Base-by-base conservation (phyloP, 2,329 filamentous ascomycete genomes). In the Aspergillus luchuensis region DNA sequence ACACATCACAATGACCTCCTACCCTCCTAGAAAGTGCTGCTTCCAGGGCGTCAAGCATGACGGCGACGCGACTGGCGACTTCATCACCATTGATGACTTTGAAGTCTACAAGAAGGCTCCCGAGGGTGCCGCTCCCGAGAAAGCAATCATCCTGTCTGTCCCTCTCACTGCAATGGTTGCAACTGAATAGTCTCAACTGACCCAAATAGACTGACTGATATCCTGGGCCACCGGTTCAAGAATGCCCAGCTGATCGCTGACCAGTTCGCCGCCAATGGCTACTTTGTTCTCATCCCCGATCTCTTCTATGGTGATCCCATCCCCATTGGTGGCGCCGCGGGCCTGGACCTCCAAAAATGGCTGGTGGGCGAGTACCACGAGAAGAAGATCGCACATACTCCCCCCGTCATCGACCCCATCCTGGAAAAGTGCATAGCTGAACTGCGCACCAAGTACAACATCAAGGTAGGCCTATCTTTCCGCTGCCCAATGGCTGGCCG, bases 181-280 rank as follows among this genome's bases (percentile, higher is more conserved):
- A 49, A 23, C 10, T 15, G 15, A 7, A 30, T 48, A 15, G 45
- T 15, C 1, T 49, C 13, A 47, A 10, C 28, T 58, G 33, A 58
- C 56, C 23, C 13, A 58, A 0, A 28, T 30, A 58, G 56, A 2
- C 28, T 58, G 33, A 58, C 56, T 8, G 56, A 58, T 45, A 41
- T 52, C 10, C 19, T 58, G 36, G 56, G 56, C 8, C 56, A 58
- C 23, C 48, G 49, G 30, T 82, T 82, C 69, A 77, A 77, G 71
- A 85, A 87, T 73, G 79, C 78, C 67, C 75, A 86, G 73, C 76
- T 88, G 65, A 84, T 91, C 65, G 89, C 89, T 56, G 89, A 91
- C 79, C 85, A 89, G 69, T 88, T 84, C 72, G 89, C 89, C 48
- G 85, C 84, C 61, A 88, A 89, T 70, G 89, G 87, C 64, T 90